A percentile compares a stretch with the other conserved stretches of the same genome.
phyloP scores from a whole-genome alignment of 768 basidiomycete genomes.

The Collybiopsis luxurians region DNA sequence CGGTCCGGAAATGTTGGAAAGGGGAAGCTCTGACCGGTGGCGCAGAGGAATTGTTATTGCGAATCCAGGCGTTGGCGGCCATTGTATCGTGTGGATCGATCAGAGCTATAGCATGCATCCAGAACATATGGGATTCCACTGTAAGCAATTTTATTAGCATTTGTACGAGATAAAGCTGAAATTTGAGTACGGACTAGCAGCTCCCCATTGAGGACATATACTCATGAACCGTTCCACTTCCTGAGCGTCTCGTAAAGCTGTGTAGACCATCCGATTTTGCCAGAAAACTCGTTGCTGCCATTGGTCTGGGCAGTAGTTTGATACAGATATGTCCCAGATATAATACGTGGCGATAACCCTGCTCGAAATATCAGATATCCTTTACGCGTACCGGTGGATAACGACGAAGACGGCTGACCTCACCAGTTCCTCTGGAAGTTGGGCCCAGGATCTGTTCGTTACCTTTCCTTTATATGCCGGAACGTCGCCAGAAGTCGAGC shows the following conservation, averaged over 20 bases:
- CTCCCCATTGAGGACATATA: slow-evolving; percentile 58
- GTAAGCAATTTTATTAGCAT: neutral
- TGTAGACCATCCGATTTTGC: slow-evolving; percentile 62
- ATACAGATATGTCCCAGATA: slow-evolving; percentile 4
- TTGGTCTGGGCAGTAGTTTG: slow-evolving; percentile 4
- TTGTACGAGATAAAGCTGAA: neutral
- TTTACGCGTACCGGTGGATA: neutral
- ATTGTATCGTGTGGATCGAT: slow-evolving; percentile 63
- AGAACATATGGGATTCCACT: slow-evolving; percentile 73
- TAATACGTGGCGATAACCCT: slow-evolving; percentile 3
- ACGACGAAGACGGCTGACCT: neutral
- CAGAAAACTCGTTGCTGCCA: slow-evolving; percentile 42
- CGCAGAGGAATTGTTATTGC: slow-evolving; percentile 32
- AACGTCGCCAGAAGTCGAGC: neutral
- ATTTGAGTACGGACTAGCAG: slow-evolving; percentile 48
- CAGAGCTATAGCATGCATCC: slow-evolving; percentile 59
- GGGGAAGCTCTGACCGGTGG: slow-evolving; percentile 41
- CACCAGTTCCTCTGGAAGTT: slow-evolving; percentile 4
- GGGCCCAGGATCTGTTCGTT: slow-evolving; percentile 5
- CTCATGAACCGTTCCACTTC: slow-evolving; percentile 63
- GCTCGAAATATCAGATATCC: neutral
- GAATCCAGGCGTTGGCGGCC: slow-evolving; percentile 44
- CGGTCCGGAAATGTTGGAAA: slow-evolving; percentile 62
- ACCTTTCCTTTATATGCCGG: slow-evolving; percentile 1
- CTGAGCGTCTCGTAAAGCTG: slow-evolving; percentile 57